Evolutionary conservation across 2,329 filamentous ascomycete genomes (phyloP).

Genomic region (Nectriaceae sp.): DNA sequence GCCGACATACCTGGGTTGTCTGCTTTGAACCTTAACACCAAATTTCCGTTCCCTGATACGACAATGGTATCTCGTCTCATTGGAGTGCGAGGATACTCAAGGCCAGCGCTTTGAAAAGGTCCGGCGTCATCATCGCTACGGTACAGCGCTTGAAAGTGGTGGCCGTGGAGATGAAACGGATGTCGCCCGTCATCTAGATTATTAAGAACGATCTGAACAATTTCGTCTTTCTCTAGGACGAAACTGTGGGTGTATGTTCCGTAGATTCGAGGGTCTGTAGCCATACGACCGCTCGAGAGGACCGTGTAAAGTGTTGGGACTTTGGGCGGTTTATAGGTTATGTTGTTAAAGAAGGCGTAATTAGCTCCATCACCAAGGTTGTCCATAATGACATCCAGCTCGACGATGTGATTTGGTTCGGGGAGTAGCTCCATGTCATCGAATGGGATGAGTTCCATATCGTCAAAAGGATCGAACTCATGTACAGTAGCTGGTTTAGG

Average conservation of each 20-base stretch:
- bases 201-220: slow-evolving; percentile 78
- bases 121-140: slow-evolving; percentile 61
- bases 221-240: slow-evolving; percentile 65
- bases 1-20: slow-evolving; percentile 60
- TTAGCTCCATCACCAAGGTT: slow-evolving; percentile 62
- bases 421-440: slow-evolving; percentile 64
- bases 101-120: slow-evolving; percentile 50
- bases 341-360: slow-evolving; percentile 72
- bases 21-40: slow-evolving; percentile 67
- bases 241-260: slow-evolving; percentile 67
- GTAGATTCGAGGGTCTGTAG: slow-evolving; percentile 62
- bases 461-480: slow-evolving; percentile 70
- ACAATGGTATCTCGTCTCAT: slow-evolving; percentile 71
- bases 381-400: slow-evolving; percentile 64
- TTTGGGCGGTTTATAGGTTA: slow-evolving; percentile 73
- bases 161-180: slow-evolving; percentile 79
- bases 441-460: slow-evolving; percentile 68
- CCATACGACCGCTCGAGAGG: slow-evolving; percentile 61
- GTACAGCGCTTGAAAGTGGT: slow-evolving; percentile 69
- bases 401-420: slow-evolving; percentile 63
- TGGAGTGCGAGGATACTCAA: slow-evolving; percentile 54
- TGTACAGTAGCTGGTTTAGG: slow-evolving; percentile 57
- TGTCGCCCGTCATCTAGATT: slow-evolving; percentile 72
- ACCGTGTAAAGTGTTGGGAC: slow-evolving; percentile 81
- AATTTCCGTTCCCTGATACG: slow-evolving; percentile 65